Evolutionary conservation across 805 yeast species (phyloP).

Genomic region (Cyberlindnera lachancei): DNA sequence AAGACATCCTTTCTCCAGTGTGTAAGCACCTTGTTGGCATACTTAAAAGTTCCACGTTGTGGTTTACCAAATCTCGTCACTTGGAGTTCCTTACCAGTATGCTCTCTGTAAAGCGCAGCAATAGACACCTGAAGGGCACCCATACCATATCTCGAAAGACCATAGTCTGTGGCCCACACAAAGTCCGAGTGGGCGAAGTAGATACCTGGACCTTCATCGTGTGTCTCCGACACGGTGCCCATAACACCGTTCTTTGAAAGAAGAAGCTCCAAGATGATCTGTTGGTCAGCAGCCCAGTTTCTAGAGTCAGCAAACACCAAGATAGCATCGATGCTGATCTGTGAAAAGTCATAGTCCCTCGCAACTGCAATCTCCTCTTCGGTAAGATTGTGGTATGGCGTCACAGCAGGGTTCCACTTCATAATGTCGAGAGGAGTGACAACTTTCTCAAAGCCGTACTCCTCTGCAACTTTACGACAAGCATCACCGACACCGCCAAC

Average conservation of each 20-base stretch:
- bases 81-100: conserved; percentile 72
- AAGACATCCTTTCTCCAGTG: conserved; percentile 74
- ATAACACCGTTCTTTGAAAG: conserved; percentile 71
- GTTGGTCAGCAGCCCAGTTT: conserved; percentile 92
- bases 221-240: conserved; percentile 72
- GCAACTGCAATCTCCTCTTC: conserved; percentile 59
- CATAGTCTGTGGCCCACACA: conserved; percentile 88
- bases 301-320: conserved; percentile 87
- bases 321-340: conserved; percentile 67
- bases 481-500: conserved; percentile 87
- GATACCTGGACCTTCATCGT: conserved; percentile 71
- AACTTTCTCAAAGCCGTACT: conserved; percentile 78
- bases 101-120: conserved; percentile 77
- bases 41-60: conserved; percentile 77
- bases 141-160: conserved; percentile 82
- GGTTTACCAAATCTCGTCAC: conserved; percentile 88
- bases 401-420: conserved; percentile 81
- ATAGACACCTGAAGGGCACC: conserved; percentile 88
- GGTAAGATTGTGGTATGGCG: conserved; percentile 74
- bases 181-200: conserved; percentile 90
- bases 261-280: conserved; percentile 74
- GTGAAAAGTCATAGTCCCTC: conserved; percentile 53
- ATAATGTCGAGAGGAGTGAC: conserved; percentile 76
- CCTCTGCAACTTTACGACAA: conserved; percentile 75
- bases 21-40: conserved; percentile 69